phyloP scores from a whole-genome alignment of 2,329 filamentous ascomycete genomes.

The Rhynchosporium agropyri region DNA sequence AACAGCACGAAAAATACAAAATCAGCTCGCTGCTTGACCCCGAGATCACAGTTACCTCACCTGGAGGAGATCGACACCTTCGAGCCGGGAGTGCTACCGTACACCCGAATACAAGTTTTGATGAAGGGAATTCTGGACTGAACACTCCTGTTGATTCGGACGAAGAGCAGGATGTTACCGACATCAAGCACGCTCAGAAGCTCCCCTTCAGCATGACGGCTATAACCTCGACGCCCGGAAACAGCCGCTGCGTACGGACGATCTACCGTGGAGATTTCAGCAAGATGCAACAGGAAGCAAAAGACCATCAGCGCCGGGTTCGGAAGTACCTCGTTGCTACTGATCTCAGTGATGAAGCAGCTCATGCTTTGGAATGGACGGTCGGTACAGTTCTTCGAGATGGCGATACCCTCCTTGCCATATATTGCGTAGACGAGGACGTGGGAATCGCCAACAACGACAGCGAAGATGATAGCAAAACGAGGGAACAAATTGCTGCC shows the following conservation, averaged over 20 bases:
- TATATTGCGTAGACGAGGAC: slow-evolving; percentile 94
- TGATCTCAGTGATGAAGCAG: slow-evolving; percentile 90
- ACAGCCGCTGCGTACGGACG: slow-evolving; percentile 82
- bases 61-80: slow-evolving; percentile 57
- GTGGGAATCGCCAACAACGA: slow-evolving; percentile 53
- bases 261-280: slow-evolving; percentile 87
- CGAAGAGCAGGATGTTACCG: slow-evolving; percentile 79
- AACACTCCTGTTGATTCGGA: slow-evolving; percentile 75
- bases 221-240: slow-evolving; percentile 73
- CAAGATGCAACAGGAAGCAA: slow-evolving; percentile 74
- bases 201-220: slow-evolving; percentile 79
- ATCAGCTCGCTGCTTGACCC: slow-evolving; percentile 53
- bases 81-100: slow-evolving; percentile 60
- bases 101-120: slow-evolving; percentile 85
- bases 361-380: slow-evolving; percentile 95
- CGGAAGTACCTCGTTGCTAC: slow-evolving; percentile 95
- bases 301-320: slow-evolving; percentile 75
- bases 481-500: slow-evolving; percentile 75
- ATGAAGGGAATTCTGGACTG: slow-evolving; percentile 54
- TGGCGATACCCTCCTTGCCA: slow-evolving; percentile 89
- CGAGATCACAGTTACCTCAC: slow-evolving; percentile 64
- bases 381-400: slow-evolving; percentile 93
- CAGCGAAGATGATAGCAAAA: slow-evolving; percentile 65
- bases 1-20: slow-evolving; percentile 37
- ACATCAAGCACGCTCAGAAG: slow-evolving; percentile 86